These are phyloP conservation scores for Kwoniella shivajii DNA, from an alignment of 1,284 basidiomycete genomes.

Conservation along the genomic window DNA sequence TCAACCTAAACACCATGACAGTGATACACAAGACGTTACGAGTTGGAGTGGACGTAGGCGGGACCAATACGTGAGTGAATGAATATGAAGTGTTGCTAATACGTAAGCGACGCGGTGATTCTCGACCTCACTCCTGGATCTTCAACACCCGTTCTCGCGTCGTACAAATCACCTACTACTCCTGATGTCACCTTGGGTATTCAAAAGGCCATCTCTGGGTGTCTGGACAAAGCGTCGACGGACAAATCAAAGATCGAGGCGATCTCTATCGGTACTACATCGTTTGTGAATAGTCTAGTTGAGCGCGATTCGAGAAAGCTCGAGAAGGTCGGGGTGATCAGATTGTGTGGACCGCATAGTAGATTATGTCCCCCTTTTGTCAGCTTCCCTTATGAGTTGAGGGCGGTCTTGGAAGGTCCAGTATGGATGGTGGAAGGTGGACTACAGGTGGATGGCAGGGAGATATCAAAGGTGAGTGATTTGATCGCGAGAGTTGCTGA, in stretches of 20 bases:
- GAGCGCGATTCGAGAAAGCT: slow-evolving; percentile 28
- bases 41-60: slow-evolving; percentile 60
- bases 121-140: slow-evolving; percentile 55
- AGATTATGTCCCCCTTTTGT: slow-evolving; percentile 36
- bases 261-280: slow-evolving; percentile 42
- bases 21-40: slow-evolving; percentile 26
- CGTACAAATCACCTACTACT: slow-evolving; percentile 61
- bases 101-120: slow-evolving; percentile 60
- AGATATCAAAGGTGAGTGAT: slow-evolving; percentile 25
- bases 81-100: not conserved
- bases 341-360: slow-evolving; percentile 40
- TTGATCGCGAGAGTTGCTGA: not conserved
- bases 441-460: slow-evolving; percentile 41
- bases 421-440: slow-evolving; percentile 38
- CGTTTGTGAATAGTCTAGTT: slow-evolving; percentile 46
- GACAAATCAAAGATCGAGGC: slow-evolving; percentile 29
- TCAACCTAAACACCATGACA: slow-evolving; percentile 1
- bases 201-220: slow-evolving; percentile 24
- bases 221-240: slow-evolving; percentile 21
- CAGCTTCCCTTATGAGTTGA: slow-evolving; percentile 39
- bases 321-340: slow-evolving; percentile 40
- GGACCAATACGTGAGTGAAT: slow-evolving; percentile 32
- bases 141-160: slow-evolving; percentile 56
- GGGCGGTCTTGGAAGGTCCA: slow-evolving; percentile 36
- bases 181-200: slow-evolving; percentile 61